These are phyloP conservation scores for Ustilago bromivora DNA, from an alignment of 1,284 basidiomycete genomes.

Conservation along the genomic window DNA sequence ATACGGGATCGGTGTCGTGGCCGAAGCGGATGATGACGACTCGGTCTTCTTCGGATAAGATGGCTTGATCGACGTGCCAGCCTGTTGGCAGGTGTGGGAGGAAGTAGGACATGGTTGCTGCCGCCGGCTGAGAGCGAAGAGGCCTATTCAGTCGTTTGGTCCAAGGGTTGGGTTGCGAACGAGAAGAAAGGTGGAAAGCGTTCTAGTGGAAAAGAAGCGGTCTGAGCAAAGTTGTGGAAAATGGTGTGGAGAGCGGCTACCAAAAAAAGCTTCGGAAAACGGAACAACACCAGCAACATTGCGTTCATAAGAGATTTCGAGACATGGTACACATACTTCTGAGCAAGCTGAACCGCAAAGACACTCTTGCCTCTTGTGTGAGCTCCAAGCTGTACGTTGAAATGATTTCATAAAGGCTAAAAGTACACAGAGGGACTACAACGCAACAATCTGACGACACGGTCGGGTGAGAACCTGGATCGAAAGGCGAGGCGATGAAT, in stretches of 20 bases:
- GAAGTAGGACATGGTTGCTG: conserved; percentile 74
- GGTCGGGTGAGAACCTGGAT: neutral
- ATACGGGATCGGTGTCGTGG: conserved; percentile 87
- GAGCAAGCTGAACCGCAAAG: neutral
- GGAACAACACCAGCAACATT: conserved; percentile 9
- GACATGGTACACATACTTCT: neutral
- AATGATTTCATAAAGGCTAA: conserved; percentile 5
- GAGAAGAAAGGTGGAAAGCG: neutral
- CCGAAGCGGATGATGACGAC: conserved; percentile 96
- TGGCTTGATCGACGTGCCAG: conserved; percentile 76
- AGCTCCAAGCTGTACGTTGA: neutral
- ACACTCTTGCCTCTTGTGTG: neutral
- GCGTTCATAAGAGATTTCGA: neutral
- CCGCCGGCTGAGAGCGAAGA: no score
- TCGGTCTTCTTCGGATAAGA: conserved; percentile 96
- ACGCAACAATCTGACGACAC: neutral
- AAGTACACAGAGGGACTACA: conserved; percentile 15
- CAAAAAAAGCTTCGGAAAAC: conserved; percentile 21
- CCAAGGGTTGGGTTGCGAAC: neutral
- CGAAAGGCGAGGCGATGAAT: neutral
- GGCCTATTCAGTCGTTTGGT: no score
- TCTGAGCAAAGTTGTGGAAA: conserved; percentile 19
- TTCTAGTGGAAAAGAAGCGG: neutral
- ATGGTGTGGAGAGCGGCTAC: conserved; percentile 18
- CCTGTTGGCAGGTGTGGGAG: conserved; percentile 86